These are phyloP conservation scores for Podospora bellae-mahoneyi DNA, from an alignment of 495 filamentous ascomycete genomes.

Conservation along the genomic window DNA sequence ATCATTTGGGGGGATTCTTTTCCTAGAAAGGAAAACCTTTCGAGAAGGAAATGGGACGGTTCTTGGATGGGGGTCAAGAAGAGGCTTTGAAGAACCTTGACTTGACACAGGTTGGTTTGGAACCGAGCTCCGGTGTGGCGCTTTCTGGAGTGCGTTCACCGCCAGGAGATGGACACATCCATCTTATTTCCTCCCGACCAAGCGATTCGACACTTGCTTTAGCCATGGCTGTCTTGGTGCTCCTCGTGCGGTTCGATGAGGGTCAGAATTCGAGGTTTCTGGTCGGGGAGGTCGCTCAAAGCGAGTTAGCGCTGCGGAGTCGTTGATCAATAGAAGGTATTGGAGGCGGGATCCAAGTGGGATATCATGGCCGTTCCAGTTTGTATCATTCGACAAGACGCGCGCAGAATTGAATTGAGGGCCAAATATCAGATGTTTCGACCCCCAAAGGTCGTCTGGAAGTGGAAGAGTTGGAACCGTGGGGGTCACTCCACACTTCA, in stretches of 20 bases:
- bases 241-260: too few relatives aligned
- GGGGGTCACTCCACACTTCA: neutral
- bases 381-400: neutral
- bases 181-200: neutral
- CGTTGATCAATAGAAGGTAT: too few relatives aligned
- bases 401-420: neutral
- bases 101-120: too few relatives aligned
- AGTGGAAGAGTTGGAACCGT: neutral
- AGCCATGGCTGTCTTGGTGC: neutral
- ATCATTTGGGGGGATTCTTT: neutral
- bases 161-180: too few relatives aligned
- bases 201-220: neutral
- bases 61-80: neutral
- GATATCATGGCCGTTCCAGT: neutral
- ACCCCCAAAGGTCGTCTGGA: neutral
- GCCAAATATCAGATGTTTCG: neutral
- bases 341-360: too few relatives aligned
- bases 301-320: neutral
- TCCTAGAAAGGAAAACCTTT: neutral
- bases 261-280: too few relatives aligned
- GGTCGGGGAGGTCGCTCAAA: neutral
- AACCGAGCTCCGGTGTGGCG: too few relatives aligned
- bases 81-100: neutral
- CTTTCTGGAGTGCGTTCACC: too few relatives aligned
- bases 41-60: neutral